phyloP scores from a whole-genome alignment of 108 stramenopile genomes.

The Nitzschia sp. region DNA sequence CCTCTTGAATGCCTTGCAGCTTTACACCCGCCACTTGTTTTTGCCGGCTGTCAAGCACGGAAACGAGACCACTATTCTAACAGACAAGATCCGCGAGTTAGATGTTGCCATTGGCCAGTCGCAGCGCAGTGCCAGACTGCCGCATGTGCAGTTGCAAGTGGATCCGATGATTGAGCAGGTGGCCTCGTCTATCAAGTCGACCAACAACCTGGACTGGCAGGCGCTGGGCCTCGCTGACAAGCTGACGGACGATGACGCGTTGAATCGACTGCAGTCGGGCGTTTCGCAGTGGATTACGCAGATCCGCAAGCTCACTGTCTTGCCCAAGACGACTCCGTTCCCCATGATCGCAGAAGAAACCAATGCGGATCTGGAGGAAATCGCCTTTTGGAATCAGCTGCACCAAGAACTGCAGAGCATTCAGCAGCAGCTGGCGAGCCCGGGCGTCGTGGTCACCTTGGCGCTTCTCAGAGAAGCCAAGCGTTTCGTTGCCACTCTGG shows the following conservation, averaged over 20 bases:
- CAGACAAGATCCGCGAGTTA: constrained; percentile 77
- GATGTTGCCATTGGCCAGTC: constrained; percentile 80
- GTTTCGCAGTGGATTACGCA: constrained; percentile 78
- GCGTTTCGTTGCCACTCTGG: constrained; percentile 87
- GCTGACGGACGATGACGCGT: constrained; percentile 68
- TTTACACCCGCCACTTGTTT: constrained; percentile 81
- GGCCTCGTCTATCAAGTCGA: not conserved
- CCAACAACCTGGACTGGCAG: constrained; percentile 60
- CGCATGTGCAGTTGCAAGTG: constrained; percentile 54
- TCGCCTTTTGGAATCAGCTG: constrained; percentile 84
- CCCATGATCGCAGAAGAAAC: constrained; percentile 51
- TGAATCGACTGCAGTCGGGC: constrained; percentile 71
- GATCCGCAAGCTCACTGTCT: constrained; percentile 76
- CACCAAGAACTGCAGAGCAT: constrained; percentile 59
- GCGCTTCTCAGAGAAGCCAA: constrained; percentile 80
- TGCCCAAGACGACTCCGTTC: constrained; percentile 66
- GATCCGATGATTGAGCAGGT: constrained; percentile 49
- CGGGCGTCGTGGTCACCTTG: constrained; percentile 63
- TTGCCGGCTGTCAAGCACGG: constrained; percentile 60
- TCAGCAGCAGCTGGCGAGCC: constrained; percentile 59
- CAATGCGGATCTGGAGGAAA: constrained; percentile 78
- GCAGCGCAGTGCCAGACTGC: constrained; percentile 59
- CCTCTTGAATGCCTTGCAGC: constrained; percentile 52
- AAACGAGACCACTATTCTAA: constrained; percentile 41
- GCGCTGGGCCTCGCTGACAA: constrained; percentile 51